Percentiles rank a stretch among this genome's conserved stretches.
These are phyloP conservation scores for Ophiostoma angusticollis DNA, from an alignment of 2,329 filamentous ascomycete species.

Conservation along the genomic window DNA sequence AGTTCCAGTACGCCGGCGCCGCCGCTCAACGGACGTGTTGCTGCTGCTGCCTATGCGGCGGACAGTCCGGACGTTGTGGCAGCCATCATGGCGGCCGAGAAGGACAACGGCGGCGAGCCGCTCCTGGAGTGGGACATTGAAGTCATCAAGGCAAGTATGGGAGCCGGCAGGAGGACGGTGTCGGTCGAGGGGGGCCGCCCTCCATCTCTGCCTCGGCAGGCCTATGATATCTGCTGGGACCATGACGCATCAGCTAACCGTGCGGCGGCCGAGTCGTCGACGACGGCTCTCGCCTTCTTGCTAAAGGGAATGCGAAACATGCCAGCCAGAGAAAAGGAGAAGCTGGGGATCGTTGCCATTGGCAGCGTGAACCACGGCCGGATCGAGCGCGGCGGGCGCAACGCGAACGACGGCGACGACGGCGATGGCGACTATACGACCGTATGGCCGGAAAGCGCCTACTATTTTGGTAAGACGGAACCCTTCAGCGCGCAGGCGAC, in stretches of 20 bases:
- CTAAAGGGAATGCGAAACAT: conserved; percentile 5
- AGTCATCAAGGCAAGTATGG: conserved; percentile 11
- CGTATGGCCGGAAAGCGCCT: conserved; percentile 9
- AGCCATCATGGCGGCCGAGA: background rate
- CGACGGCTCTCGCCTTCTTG: conserved; percentile 8
- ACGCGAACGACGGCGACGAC: background rate
- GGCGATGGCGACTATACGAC: conserved; percentile 3
- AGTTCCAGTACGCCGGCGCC: too few species aligned
- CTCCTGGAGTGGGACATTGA: conserved; percentile 12
- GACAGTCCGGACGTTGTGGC: background rate
- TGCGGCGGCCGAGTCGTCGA: conserved; percentile 7
- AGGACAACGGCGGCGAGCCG: conserved; percentile 5
- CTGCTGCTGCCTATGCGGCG: background rate
- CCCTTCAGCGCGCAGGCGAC: background rate
- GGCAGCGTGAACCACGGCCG: conserved; percentile 4
- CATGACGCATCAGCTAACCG: conserved; percentile 7
- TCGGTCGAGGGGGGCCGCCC: background rate
- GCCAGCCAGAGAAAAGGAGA: background rate
- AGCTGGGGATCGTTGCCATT: conserved; percentile 6
- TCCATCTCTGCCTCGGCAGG: background rate
- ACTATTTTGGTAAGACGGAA: conserved; percentile 8
- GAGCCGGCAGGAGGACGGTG: background rate
- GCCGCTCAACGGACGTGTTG: background rate
- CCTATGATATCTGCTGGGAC: conserved; percentile 3
- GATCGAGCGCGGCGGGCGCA: too few species aligned